phyloP scores from a whole-genome alignment of 768 basidiomycete genomes.

The Paxillus involutus region DNA sequence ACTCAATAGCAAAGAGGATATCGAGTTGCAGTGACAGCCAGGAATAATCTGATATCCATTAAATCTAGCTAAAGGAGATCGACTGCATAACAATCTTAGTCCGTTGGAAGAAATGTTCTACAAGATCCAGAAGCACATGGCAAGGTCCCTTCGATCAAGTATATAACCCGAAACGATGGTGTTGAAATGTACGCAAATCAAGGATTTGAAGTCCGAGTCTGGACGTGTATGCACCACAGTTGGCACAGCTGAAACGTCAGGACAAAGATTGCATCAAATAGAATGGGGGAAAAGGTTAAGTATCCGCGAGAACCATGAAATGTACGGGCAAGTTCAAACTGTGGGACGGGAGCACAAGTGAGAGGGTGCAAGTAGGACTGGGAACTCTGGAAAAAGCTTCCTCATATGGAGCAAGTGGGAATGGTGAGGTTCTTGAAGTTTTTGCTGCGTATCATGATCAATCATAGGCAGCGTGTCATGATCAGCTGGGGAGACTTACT shows the following conservation, averaged over 20 bases:
- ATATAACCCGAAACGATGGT: not conserved
- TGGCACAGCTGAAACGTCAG: not conserved
- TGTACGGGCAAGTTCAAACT: slow-evolving; percentile 3
- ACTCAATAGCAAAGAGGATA: too few relatives aligned
- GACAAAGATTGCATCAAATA: not conserved
- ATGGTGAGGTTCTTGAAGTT: slow-evolving; percentile 72
- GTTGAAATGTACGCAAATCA: not conserved
- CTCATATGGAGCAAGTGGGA: slow-evolving; percentile 46
- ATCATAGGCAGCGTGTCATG: slow-evolving; percentile 14
- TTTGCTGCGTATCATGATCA: slow-evolving; percentile 44
- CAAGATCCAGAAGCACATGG: slow-evolving; percentile 3
- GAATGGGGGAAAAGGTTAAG: not conserved
- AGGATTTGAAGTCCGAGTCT: not conserved
- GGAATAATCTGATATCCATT: too few relatives aligned
- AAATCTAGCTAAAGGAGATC: not conserved
- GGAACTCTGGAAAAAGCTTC: not conserved
- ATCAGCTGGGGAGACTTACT: slow-evolving; percentile 37
- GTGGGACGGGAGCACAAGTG: not conserved
- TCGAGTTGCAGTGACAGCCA: too few relatives aligned
- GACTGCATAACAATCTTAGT: slow-evolving; percentile 11
- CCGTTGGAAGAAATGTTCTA: slow-evolving; percentile 8
- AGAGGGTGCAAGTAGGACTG: slow-evolving; percentile 6
- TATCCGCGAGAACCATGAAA: slow-evolving; percentile 6
- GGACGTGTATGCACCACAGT: not conserved
- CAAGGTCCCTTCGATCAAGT: not conserved